Conservation (phyloP, 768 basidiomycete genomes). For the Boletus rufocinnamomeus region DNA sequence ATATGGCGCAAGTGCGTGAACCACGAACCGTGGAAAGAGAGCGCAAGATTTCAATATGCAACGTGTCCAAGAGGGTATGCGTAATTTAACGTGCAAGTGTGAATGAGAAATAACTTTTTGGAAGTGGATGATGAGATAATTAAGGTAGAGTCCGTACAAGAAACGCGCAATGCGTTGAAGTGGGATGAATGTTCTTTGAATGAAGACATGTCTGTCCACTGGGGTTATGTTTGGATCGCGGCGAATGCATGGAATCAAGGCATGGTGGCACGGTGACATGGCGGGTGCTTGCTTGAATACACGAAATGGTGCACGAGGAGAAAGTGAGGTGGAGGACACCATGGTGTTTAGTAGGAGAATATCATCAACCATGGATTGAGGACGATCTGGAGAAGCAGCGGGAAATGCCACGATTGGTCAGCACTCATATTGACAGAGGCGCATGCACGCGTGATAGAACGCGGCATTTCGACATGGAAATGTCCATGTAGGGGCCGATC, state of each 20-base stretch:
- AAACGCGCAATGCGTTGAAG: neutral
- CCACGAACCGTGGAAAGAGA: neutral
- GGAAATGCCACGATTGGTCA: conserved; percentile 17
- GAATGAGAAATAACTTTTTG: neutral
- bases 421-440: conserved; percentile 1
- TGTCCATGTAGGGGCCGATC: conserved; percentile 28
- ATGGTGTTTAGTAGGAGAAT: conserved; percentile 55
- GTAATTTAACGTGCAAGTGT: conserved; percentile 6
- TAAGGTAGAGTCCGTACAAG: conserved; percentile 9
- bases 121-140: conserved; percentile 19
- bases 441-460: conserved; percentile 1
- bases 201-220: conserved; percentile 18
- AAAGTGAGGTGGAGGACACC: conserved; percentile 7
- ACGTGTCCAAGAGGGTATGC: conserved; percentile 15
- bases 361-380: conserved; percentile 91
- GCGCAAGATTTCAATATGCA: conserved; percentile 7
- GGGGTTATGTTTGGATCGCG: neutral
- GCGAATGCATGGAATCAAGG: neutral
- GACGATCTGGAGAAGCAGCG: conserved; percentile 52
- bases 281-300: neutral
- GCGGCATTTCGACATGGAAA: conserved; percentile 7
- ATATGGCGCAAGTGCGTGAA: neutral
- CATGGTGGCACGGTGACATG: neutral
- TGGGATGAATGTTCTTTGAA: conserved; percentile 1
- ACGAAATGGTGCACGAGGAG: conserved; percentile 10